Evolutionary conservation across 495 filamentous ascomycete species (phyloP), one percentile per base, ranked within the genome.

Genomic region (Sporormia fimetaria): DNA sequence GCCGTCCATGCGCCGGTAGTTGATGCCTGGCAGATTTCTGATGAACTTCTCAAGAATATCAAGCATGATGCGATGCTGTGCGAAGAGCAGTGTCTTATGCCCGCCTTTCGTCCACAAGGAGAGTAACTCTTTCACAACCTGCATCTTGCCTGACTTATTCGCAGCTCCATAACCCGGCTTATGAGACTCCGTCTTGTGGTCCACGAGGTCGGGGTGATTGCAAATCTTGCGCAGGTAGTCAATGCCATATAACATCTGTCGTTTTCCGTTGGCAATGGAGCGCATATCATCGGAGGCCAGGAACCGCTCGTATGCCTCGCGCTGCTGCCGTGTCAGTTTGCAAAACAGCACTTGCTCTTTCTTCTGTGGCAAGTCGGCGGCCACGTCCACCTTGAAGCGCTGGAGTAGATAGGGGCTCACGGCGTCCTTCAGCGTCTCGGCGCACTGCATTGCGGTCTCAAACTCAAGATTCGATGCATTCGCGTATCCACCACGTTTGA

Each of bases 271-370:
- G 9, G 83, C 57, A 40, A 98, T 88, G 0, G 76, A 70, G 12
- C 69, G 70, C 71, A 94, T 83, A 18, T 94, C 86, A 9, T 80
- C 72, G 0, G 86, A 93, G 22, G 62, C 64, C n/a, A 98, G 67
- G 53, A 94, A 95, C 7, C 65, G 54, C 52, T 79, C 71, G 55
- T 98, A 98, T 3, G 75, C 73, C 11, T 77, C 70, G 28, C 78
- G 67, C 57, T 98, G 90, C 0, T 68, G 61, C 36, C 70, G 73
- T 1, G 85, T 87, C 20, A 98, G 68, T 56, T 87, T 87, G 65
- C 90, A 96, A 60, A 95, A 96, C 1, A 98, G 68, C 0, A 95
- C 87, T 41, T 88, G 83, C 57, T 98, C 90, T 46, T 71, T 90
- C 67, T 98, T 98, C 60, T 87, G 79, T 0, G 90, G 90, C 3